Conservation (phyloP, 164 flowering plant genomes). For the Aristolochia fimbriata region DNA sequence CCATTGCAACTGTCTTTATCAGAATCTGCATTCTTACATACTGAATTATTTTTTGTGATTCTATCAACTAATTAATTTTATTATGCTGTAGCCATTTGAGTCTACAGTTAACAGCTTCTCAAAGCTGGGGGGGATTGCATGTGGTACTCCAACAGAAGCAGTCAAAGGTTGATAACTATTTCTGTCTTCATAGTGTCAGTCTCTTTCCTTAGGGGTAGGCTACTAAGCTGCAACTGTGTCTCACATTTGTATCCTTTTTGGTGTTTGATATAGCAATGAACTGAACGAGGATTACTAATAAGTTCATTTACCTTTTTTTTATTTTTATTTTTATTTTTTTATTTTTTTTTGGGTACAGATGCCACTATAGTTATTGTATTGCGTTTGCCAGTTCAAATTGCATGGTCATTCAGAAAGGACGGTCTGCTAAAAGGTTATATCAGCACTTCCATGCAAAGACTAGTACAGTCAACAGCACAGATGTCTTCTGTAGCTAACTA, state of each 20-base stretch:
- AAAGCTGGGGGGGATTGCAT: constrained; percentile 62
- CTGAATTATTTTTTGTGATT: background rate
- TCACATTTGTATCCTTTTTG: background rate
- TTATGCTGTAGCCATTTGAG: constrained; percentile 29
- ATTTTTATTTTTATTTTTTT: too few relatives aligned
- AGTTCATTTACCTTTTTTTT: background rate
- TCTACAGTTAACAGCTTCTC: constrained; percentile 37
- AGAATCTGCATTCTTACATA: background rate
- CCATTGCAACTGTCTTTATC: background rate
- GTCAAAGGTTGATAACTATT: constrained; percentile 36
- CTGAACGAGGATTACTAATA: too few relatives aligned
- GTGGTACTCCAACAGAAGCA: constrained; percentile 40
- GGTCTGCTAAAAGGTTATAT: constrained; percentile 43
- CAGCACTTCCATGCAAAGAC: constrained; percentile 3
- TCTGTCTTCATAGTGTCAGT: background rate
- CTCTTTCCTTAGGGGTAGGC: background rate
- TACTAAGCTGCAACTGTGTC: background rate
- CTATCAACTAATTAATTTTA: background rate
- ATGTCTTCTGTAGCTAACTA: background rate
- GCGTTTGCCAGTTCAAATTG: constrained; percentile 34
- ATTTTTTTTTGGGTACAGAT: constrained; percentile 35
- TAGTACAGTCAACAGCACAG: background rate
- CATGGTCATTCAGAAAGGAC: constrained; percentile 35
- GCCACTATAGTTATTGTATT: constrained; percentile 44
- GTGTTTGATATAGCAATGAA: too few relatives aligned